Evolutionary conservation across 169 alveolate genomes (phyloP).

Genomic region (Plasmodium ovale): DNA sequence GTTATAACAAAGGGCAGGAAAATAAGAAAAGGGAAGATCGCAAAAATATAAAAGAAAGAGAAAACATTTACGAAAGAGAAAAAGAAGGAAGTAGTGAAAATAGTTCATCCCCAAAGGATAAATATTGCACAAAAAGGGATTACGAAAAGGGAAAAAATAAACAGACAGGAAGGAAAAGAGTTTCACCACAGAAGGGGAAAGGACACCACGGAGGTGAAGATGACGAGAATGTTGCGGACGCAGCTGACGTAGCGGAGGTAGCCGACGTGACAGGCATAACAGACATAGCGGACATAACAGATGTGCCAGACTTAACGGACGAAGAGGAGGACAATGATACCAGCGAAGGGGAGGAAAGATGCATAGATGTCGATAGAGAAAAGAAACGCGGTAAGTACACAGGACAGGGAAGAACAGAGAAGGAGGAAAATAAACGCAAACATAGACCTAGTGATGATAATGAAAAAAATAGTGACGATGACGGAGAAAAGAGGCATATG

Average conservation of each 20-base stretch:
- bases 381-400: neutral
- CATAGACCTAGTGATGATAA: neutral
- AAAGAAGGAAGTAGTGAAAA: neutral
- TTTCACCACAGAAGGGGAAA: neutral
- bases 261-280: too few species aligned
- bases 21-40: too few species aligned
- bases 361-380: neutral
- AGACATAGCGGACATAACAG: too few species aligned
- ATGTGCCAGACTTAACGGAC: too few species aligned
- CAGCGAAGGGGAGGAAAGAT: neutral
- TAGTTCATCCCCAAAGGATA: neutral
- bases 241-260: too few species aligned
- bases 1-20: too few species aligned
- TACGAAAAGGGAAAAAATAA: neutral
- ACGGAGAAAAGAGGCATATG: neutral
- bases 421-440: neutral
- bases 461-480: neutral
- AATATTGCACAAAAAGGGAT: neutral
- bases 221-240: neutral
- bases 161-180: neutral
- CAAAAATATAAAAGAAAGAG: too few species aligned
- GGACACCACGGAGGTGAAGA: neutral
- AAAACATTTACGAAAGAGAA: neutral
- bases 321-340: neutral
- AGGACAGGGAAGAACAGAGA: neutral